phyloP scores from a whole-genome alignment of 1,139 yeast species.

The Kodamaea sp. region DNA sequence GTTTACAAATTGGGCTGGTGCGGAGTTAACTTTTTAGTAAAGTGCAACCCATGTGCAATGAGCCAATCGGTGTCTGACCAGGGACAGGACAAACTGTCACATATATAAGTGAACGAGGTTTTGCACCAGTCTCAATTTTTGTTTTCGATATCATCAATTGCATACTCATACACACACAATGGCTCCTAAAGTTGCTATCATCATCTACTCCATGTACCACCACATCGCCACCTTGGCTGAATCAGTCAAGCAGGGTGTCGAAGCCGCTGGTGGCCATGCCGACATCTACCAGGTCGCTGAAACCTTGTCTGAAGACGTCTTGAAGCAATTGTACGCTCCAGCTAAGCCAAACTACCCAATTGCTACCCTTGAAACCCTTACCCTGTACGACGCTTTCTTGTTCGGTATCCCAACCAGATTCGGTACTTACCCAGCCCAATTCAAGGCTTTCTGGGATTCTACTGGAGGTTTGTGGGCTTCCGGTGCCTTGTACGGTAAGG shows the following conservation, averaged over 20 bases:
- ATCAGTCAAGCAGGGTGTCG: slow-evolving; percentile 37
- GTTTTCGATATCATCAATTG: neutral
- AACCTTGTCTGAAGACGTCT: slow-evolving; percentile 33
- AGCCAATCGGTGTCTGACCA: too few relatives aligned
- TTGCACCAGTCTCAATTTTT: too few relatives aligned
- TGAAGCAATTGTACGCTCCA: slow-evolving; percentile 34
- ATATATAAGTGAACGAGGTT: too few relatives aligned
- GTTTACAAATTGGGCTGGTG: too few relatives aligned
- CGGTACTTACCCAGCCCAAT: slow-evolving; percentile 42
- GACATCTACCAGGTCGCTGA: slow-evolving; percentile 40
- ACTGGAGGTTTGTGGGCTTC: slow-evolving; percentile 42
- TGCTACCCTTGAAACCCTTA: slow-evolving; percentile 34
- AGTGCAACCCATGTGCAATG: too few relatives aligned
- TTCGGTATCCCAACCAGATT: slow-evolving; percentile 44
- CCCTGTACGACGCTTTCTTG: slow-evolving; percentile 37
- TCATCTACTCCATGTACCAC: slow-evolving; percentile 39
- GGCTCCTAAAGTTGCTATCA: slow-evolving; percentile 40
- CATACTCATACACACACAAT: slow-evolving; percentile 12
- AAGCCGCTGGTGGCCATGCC: slow-evolving; percentile 41
- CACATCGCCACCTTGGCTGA: slow-evolving; percentile 39
- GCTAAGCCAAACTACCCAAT: slow-evolving; percentile 34
- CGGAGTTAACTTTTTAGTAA: too few relatives aligned
- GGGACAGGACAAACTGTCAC: too few relatives aligned
- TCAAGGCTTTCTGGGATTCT: slow-evolving; percentile 40
- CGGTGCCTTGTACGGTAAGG: slow-evolving; percentile 39